Evolutionary conservation across 352 stramenopile species (phyloP).

Genomic region (Plasmopara muralis): DNA sequence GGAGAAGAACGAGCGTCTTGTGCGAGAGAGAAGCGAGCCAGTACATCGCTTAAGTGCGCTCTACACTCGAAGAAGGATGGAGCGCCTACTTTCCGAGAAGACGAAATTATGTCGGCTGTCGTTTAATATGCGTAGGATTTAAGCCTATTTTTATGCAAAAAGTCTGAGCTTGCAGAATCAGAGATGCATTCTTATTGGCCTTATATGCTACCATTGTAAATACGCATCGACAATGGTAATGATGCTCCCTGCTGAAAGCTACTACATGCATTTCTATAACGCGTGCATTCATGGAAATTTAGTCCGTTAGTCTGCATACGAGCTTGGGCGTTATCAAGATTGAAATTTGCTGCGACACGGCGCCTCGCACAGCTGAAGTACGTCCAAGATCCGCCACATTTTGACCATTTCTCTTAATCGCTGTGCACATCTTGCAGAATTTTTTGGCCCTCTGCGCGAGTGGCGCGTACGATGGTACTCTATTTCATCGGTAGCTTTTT

Average conservation of each 20-base stretch:
- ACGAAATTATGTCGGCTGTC: neutral
- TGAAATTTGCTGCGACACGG: slow-evolving; percentile 94
- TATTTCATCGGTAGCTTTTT: slow-evolving; percentile 63
- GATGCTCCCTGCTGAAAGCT: neutral
- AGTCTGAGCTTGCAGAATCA: too few species aligned
- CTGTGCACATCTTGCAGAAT: slow-evolving; percentile 65
- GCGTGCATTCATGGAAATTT: neutral
- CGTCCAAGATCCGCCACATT: neutral
- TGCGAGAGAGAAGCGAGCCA: neutral
- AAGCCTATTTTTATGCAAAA: slow-evolving; percentile 1
- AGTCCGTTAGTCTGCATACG: slow-evolving; percentile 94
- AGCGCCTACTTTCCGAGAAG: neutral
- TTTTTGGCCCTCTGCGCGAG: slow-evolving; percentile 94
- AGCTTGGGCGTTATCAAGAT: slow-evolving; percentile 94
- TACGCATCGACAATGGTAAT: slow-evolving; percentile 17
- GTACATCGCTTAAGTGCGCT: neutral
- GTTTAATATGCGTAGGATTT: neutral
- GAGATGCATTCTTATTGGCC: neutral
- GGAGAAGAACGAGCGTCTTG: neutral
- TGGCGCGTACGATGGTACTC: slow-evolving; percentile 86
- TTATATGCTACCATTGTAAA: neutral
- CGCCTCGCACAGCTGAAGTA: slow-evolving; percentile 81
- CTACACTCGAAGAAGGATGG: neutral
- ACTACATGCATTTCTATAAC: slow-evolving; percentile 3
- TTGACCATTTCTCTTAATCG: neutral